Evolutionary conservation across 1,284 basidiomycete genomes (phyloP).

Genomic region (Apiotrichum porosum): DNA sequence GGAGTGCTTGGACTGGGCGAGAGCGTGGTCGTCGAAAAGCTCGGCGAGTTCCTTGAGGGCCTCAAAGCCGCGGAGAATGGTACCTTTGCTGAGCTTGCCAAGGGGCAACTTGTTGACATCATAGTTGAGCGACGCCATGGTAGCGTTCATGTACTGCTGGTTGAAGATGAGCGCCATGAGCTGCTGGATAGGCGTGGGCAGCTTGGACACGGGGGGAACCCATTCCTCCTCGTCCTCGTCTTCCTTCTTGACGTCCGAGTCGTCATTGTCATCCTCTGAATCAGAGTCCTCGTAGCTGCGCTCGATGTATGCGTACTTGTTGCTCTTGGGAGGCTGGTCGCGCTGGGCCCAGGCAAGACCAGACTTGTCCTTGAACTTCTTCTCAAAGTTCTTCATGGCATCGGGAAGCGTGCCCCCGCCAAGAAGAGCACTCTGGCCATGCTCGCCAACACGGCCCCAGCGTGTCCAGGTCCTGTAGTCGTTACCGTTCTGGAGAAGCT

Average conservation of each 20-base stretch:
- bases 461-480: conserved; percentile 13
- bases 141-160: conserved; percentile 51
- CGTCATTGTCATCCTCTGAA: conserved; percentile 8
- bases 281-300: conserved; percentile 16
- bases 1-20: conserved; percentile 36
- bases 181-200: conserved; percentile 37
- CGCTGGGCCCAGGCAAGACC: conserved; percentile 14
- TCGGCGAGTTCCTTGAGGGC: conserved; percentile 54
- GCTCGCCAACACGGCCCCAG: conserved; percentile 23
- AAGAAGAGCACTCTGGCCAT: conserved; percentile 6
- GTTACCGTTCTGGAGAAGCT: conserved; percentile 7
- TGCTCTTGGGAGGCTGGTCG: neutral
- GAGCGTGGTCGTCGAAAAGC: conserved; percentile 52
- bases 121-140: conserved; percentile 64
- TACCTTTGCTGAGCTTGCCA: conserved; percentile 48
- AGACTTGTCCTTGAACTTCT: conserved; percentile 23
- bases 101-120: conserved; percentile 65
- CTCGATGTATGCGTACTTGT: conserved; percentile 22
- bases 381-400: conserved; percentile 9
- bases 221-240: conserved; percentile 8
- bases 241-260: neutral
- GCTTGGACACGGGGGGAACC: conserved; percentile 10
- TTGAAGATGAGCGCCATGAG: conserved; percentile 59
- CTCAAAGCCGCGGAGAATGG: conserved; percentile 16
- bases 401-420: conserved; percentile 2